These are phyloP conservation scores for Saposhnikovia divaricata DNA, from an alignment of 129 eudicot species.

Conservation along the genomic window DNA sequence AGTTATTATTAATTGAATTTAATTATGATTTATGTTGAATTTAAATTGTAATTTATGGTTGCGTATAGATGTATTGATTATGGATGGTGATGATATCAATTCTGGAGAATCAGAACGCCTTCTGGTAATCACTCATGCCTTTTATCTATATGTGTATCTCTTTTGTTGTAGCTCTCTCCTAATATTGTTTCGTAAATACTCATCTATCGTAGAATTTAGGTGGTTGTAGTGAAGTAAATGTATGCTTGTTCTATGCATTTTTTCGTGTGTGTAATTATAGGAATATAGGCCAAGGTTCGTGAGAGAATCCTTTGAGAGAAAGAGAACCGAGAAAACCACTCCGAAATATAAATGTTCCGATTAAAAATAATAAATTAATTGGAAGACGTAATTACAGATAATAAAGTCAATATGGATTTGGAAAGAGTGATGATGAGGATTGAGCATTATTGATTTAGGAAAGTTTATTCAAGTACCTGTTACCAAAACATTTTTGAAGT, in stretches of 20 bases:
- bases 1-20: not conserved
- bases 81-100: slow-evolving; percentile 24
- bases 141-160: too few species aligned
- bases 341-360: too few species aligned
- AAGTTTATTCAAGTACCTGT: not conserved
- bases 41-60: not conserved
- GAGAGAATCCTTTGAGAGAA: too few species aligned
- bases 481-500: not conserved
- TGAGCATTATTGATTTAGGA: not conserved
- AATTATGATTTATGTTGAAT: not conserved
- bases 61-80: slow-evolving; percentile 8
- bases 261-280: too few species aligned
- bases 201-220: too few species aligned
- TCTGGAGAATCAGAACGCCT: slow-evolving; percentile 26
- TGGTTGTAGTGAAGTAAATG: not conserved
- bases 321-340: too few species aligned
- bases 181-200: too few species aligned
- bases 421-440: not conserved
- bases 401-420: not conserved
- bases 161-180: too few species aligned
- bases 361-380: not conserved
- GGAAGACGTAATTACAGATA: not conserved
- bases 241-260: not conserved
- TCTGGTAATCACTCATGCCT: slow-evolving; percentile 21
- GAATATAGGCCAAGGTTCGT: too few species aligned